phyloP scores from a whole-genome alignment of 768 basidiomycete genomes.

The Fomitopsis pulvina region DNA sequence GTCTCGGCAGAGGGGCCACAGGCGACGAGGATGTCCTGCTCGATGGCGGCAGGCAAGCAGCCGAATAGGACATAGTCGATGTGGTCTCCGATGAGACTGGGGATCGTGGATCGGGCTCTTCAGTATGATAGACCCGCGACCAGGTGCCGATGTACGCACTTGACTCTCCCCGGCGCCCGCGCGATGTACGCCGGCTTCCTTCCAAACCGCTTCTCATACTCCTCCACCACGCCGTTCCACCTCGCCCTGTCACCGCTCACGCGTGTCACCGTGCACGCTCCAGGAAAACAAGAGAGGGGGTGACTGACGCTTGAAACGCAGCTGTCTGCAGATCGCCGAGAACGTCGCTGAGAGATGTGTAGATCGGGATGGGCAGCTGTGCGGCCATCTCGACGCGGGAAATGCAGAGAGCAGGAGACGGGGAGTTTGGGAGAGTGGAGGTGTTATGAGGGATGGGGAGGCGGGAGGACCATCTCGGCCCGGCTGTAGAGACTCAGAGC shows the following conservation, averaged over 20 bases:
- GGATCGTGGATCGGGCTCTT: background rate
- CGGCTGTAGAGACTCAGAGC: background rate
- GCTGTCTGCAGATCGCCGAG: constrained; percentile 48
- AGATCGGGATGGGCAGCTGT: constrained; percentile 53
- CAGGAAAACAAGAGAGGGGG: background rate
- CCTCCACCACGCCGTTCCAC: constrained; percentile 54
- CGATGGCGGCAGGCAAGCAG: constrained; percentile 79
- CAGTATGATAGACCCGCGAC: background rate
- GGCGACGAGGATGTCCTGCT: constrained; percentile 81
- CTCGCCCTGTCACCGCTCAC: constrained; percentile 31
- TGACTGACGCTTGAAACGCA: constrained; percentile 41
- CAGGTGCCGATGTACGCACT: constrained; percentile 36
- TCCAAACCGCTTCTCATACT: constrained; percentile 61
- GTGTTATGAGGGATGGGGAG: background rate
- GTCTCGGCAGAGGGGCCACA: constrained; percentile 33
- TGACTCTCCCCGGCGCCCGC: constrained; percentile 76
- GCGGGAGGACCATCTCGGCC: background rate
- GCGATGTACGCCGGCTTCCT: constrained; percentile 63
- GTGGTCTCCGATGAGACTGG: constrained; percentile 55
- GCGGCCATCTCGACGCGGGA: constrained; percentile 37
- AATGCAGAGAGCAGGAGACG: background rate
- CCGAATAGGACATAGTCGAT: constrained; percentile 84
- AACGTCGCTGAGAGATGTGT: constrained; percentile 48
- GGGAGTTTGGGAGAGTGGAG: background rate
- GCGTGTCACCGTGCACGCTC: background rate